Evolutionary conservation across 306 rosid genomes (phyloP), one percentile per base, ranked within the genome.

Genomic region (Astragalus membranaceus): DNA sequence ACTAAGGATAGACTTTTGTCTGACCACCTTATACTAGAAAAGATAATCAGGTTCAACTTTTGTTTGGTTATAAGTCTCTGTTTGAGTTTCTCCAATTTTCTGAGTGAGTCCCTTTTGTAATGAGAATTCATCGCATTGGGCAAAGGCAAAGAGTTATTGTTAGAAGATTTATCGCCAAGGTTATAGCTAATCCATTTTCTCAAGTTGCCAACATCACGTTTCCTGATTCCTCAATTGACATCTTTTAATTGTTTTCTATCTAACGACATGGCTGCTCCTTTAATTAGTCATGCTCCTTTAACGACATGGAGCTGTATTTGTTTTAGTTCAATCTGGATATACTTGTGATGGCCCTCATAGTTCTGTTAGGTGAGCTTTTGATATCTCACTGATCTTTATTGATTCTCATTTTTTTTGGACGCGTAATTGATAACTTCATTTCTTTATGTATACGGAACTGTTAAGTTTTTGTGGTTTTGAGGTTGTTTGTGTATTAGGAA

Each of bases 41-140:
- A 64, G 63, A 36, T 52, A 73, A 64, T 52, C 64, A 65, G 58
- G 53, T 46, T 68, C 67, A 53, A 26, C 61, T 58, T 53, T 54
- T 69, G 11, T 58, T 64, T 64, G 41, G 32, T 75, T 26, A 10
- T 30, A 15, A 26, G 32, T 30, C 12, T 53, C 33, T 23, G 2
- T 76, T 14, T 43, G 9, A 30, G 37, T 44, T 59, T 73, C n/a
- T n/a, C n/a, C n/a, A n/a, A n/a, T n/a, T n/a, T n/a, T n/a, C n/a
- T n/a, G n/a, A n/a, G n/a, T n/a, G n/a, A n/a, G n/a, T n/a, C n/a
- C n/a, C n/a, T n/a, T n/a, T n/a, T n/a, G n/a, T n/a, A n/a, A n/a
- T n/a, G n/a, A n/a, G n/a, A n/a, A n/a, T n/a, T n/a, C n/a, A n/a
- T n/a, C n/a, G n/a, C n/a, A n/a, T n/a, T n/a, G n/a, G n/a, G n/a